Conservation (phyloP, 2,329 filamentous ascomycete species). For the Ophiostoma himal-ulmi region DNA sequence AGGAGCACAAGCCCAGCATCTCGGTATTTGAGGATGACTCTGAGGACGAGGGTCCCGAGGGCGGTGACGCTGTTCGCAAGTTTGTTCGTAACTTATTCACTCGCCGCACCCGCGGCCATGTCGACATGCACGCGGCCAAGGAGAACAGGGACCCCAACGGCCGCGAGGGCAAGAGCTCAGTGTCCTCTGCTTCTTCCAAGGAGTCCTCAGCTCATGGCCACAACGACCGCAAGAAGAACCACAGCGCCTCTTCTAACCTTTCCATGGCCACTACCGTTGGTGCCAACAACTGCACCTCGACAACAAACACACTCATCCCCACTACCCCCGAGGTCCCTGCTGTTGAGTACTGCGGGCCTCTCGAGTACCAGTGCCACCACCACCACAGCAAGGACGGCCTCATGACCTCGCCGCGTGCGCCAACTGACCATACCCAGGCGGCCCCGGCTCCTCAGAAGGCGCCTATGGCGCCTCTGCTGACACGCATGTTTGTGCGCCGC, state of each 20-base stretch:
- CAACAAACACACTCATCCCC: not conserved
- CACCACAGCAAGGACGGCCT: constrained; percentile 4
- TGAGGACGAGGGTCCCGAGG: constrained; percentile 23
- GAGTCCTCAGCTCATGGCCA: not conserved
- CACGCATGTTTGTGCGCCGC: constrained; percentile 27
- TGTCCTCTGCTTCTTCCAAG: constrained; percentile 7
- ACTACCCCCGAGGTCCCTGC: not conserved
- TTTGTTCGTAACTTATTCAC: constrained; percentile 25
- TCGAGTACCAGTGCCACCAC: constrained; percentile 12
- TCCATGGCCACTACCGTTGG: constrained; percentile 19
- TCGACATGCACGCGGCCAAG: constrained; percentile 15
- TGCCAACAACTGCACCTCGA: constrained; percentile 10
- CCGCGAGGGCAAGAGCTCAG: constrained; percentile 11
- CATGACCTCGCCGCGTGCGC: not conserved
- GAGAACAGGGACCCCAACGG: not conserved
- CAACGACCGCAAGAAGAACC: constrained; percentile 22
- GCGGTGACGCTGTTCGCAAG: constrained; percentile 22
- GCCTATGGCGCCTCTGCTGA: constrained; percentile 21
- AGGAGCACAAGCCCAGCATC: constrained; percentile 4
- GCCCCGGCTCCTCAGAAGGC: constrained; percentile 7
- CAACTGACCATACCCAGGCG: not conserved
- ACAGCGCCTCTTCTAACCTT: constrained; percentile 20
- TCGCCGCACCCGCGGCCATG: constrained; percentile 20
- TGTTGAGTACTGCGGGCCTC: constrained; percentile 2
- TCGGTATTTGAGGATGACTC: constrained; percentile 27